A percentile compares a stretch with the other conserved stretches of the same genome.
phyloP scores from a whole-genome alignment of 768 basidiomycete species.

The Termitomyces sp. region DNA sequence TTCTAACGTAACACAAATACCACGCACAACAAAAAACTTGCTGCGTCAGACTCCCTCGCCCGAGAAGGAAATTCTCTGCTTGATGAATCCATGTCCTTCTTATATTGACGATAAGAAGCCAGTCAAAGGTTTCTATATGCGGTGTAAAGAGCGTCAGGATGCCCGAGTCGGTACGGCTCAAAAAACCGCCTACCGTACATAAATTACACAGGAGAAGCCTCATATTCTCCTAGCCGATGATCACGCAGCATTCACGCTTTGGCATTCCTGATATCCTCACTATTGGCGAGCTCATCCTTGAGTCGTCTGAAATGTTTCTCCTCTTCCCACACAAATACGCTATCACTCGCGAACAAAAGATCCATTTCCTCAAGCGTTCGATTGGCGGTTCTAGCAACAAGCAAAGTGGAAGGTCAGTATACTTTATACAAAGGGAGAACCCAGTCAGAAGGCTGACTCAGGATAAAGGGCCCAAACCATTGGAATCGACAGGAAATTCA shows the following conservation, averaged over 20 bases:
- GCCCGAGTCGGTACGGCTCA: not conserved
- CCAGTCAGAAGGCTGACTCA: conserved; percentile 23
- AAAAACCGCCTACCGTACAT: not conserved
- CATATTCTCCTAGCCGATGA: not conserved
- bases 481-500: conserved; percentile 39
- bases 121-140: not conserved
- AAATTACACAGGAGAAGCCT: not conserved
- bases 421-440: not conserved
- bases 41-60: not conserved
- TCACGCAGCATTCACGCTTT: not conserved
- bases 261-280: conserved; percentile 13
- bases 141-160: not conserved
- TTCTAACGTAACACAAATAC: not conserved
- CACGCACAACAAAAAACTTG: not conserved
- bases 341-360: conserved; percentile 37
- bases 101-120: not conserved
- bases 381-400: conserved; percentile 26
- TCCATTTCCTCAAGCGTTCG: conserved; percentile 42
- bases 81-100: not conserved
- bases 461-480: conserved; percentile 42
- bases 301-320: conserved; percentile 32
- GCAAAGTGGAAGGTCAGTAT: not conserved
- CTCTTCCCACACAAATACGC: conserved; percentile 41
- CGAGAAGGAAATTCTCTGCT: not conserved
- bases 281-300: conserved; percentile 25